Evolutionary conservation across 108 stramenopile species (phyloP).

Genomic region (Skeletonema tropicum): DNA sequence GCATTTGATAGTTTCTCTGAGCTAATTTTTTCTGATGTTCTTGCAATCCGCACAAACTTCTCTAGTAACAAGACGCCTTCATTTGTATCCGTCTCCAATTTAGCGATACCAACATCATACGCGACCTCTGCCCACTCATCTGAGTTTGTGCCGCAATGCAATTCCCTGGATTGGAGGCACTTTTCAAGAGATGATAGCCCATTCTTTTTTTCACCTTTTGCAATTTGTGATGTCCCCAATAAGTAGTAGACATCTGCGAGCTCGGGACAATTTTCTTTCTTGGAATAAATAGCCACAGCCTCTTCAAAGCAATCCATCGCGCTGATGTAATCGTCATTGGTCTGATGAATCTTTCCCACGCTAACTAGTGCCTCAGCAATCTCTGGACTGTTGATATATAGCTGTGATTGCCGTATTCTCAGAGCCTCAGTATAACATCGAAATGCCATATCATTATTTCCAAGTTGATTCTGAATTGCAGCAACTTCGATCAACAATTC

Average conservation of each 20-base stretch:
- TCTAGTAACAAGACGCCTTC: constrained; percentile 20
- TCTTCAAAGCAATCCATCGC: constrained; percentile 43
- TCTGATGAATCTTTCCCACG: constrained; percentile 31
- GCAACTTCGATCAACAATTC: constrained; percentile 56
- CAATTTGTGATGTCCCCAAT: constrained; percentile 35
- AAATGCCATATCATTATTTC: constrained; percentile 41
- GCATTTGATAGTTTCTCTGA: constrained; percentile 34
- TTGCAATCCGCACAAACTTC: constrained; percentile 29
- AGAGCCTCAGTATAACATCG: constrained; percentile 54
- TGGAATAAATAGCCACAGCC: constrained; percentile 38
- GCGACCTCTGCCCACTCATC: constrained; percentile 41
- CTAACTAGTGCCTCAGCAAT: constrained; percentile 50
- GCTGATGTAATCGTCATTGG: constrained; percentile 13
- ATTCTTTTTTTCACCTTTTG: constrained; percentile 22
- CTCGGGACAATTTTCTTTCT: constrained; percentile 7
- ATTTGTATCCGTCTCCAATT: constrained; percentile 27
- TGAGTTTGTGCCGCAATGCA: constrained; percentile 16
- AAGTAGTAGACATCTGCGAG: constrained; percentile 26
- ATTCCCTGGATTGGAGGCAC: constrained; percentile 28
- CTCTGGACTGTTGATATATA: constrained; percentile 11
- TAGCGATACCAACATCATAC: constrained; percentile 42
- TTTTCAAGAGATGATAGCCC: constrained; percentile 32
- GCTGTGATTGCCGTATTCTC: constrained; percentile 30
- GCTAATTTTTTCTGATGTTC: constrained; percentile 5
- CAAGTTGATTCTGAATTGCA: constrained; percentile 33